Percentiles rank a stretch among this genome's conserved stretches.
Evolutionary conservation across 257 asterid species (phyloP).

Genomic region (Nicotiana attenuata): DNA sequence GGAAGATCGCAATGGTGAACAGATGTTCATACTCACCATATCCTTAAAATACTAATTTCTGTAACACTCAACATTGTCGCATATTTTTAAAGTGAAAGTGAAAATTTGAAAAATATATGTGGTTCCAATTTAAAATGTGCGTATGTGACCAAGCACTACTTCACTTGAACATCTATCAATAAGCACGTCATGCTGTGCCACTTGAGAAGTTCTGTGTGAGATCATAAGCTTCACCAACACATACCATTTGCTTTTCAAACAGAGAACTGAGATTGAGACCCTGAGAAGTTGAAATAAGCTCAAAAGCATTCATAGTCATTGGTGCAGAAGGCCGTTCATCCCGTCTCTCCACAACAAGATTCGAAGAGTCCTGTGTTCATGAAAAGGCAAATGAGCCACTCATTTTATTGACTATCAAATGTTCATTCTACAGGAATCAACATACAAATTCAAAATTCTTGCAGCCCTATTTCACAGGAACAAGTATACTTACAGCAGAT

Average conservation of each 20-base stretch:
- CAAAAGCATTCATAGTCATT: conserved; percentile 88
- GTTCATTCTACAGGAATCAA: not conserved
- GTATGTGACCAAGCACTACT: not conserved
- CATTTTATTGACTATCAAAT: not conserved
- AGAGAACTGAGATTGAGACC: conserved; percentile 89
- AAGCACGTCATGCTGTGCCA: not conserved
- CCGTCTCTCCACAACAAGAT: conserved; percentile 86
- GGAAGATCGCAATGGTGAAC: not conserved
- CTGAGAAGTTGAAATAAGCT: conserved; percentile 94
- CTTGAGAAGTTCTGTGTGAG: not conserved
- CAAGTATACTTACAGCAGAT: conserved; percentile 38
- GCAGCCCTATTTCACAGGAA: not conserved
- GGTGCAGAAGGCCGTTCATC: conserved; percentile 61
- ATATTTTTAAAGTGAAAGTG: not conserved
- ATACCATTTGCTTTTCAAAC: conserved; percentile 88
- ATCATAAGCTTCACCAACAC: conserved; percentile 10
- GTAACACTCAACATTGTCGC: not conserved
- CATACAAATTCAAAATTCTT: not conserved
- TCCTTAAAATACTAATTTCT: not conserved
- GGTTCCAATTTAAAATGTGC: not conserved
- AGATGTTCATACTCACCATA: not conserved
- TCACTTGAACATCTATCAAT: not conserved
- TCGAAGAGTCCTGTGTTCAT: conserved; percentile 47
- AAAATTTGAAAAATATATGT: not conserved
- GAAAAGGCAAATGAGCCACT: not conserved